Conservation (phyloP, 208 protist genomes). For the Leishmania tropica region DNA sequence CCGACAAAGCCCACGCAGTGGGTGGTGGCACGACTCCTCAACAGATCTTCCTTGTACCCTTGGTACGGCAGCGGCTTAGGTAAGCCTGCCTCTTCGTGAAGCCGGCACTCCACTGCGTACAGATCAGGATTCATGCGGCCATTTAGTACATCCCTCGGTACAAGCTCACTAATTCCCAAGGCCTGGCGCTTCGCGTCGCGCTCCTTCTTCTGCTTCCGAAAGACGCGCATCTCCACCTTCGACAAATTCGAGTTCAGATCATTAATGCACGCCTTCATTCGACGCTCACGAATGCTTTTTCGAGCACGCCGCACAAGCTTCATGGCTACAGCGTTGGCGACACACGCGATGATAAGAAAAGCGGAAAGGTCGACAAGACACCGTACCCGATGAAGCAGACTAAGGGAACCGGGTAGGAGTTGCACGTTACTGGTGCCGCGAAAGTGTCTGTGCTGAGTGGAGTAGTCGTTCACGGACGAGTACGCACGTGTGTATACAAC, state of each 20-base stretch:
- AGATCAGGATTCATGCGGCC: conserved; percentile 82
- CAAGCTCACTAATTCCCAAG: conserved; percentile 34
- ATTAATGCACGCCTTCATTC: conserved; percentile 88
- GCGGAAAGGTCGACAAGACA: neutral
- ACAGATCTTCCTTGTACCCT: conserved; percentile 41
- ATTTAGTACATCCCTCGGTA: conserved; percentile 55
- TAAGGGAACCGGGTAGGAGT: too few relatives aligned
- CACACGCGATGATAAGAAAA: neutral
- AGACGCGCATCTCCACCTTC: conserved; percentile 86
- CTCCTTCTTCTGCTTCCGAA: conserved; percentile 56
- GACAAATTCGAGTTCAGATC: conserved; percentile 80
- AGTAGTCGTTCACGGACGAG: neutral
- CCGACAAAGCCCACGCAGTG: conserved; percentile 80
- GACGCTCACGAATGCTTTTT: conserved; percentile 87
- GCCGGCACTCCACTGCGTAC: conserved; percentile 82
- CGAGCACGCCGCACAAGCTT: conserved; percentile 85
- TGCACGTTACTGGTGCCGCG: neutral
- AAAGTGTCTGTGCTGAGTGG: neutral
- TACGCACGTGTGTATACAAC: neutral
- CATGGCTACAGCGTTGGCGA: conserved; percentile 39
- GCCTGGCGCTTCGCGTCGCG: conserved; percentile 37
- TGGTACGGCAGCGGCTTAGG: conserved; percentile 71
- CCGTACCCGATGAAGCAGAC: neutral
- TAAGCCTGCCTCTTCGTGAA: conserved; percentile 80
- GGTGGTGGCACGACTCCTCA: conserved; percentile 21